These are phyloP conservation scores for Dioscorea cayenensis DNA, from an alignment of 116 monocot genomes.

Conservation along the genomic window DNA sequence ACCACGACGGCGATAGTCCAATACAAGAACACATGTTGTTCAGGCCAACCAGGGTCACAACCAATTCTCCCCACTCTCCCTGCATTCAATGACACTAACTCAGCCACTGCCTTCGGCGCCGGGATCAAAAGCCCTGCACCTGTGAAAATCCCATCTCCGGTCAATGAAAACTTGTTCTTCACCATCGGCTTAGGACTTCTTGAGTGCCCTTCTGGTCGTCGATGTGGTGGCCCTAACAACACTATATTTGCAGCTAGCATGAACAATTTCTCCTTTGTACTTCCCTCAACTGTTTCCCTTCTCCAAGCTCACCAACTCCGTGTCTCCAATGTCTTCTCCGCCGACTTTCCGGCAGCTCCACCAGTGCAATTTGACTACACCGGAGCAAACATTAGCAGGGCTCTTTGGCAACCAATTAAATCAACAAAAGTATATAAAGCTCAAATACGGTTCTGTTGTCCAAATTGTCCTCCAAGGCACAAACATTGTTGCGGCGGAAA, in stretches of 20 bases:
- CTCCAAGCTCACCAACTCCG: conserved; percentile 38
- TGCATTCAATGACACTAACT: conserved; percentile 54
- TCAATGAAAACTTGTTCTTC: conserved; percentile 60
- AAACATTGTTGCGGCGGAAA: conserved; percentile 37
- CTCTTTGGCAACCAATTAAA: conserved; percentile 29
- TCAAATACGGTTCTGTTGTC: conserved; percentile 44
- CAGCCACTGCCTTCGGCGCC: conserved; percentile 34
- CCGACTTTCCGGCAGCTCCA: conserved; percentile 50
- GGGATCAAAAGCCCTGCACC: conserved; percentile 27
- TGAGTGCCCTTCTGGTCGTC: conserved; percentile 26
- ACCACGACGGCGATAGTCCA: conserved; percentile 77
- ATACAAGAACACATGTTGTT: conserved; percentile 26
- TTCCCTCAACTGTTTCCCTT: conserved; percentile 32
- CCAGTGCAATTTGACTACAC: conserved; percentile 62
- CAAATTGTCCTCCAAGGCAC: conserved; percentile 52
- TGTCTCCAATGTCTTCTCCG: conserved; percentile 41
- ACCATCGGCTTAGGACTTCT: conserved; percentile 56
- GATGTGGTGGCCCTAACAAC: conserved; percentile 37
- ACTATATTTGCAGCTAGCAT: conserved; percentile 51
- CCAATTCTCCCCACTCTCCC: conserved; percentile 42
- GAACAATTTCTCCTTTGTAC: conserved; percentile 56
- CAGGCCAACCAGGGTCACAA: not conserved
- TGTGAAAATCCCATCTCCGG: conserved; percentile 32
- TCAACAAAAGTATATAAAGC: conserved; percentile 28
- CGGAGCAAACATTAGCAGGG: conserved; percentile 19